Conservation (phyloP, 345 rosid species). For the Populus davidiana region DNA sequence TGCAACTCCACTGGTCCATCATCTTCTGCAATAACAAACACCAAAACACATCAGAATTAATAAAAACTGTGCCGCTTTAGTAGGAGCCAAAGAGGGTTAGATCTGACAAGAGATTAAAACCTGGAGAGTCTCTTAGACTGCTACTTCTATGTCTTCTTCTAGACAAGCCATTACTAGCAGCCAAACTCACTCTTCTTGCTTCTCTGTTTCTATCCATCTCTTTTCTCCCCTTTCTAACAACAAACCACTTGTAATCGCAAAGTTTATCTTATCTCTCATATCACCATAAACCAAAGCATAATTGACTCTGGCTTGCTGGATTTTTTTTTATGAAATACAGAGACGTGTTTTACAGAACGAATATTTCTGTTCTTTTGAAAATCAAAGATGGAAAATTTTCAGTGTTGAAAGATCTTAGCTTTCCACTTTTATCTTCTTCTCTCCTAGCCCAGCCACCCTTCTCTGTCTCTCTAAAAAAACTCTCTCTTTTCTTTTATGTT, state of each 20-base stretch:
- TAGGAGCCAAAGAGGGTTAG: constrained; percentile 11
- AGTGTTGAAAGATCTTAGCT: constrained; percentile 34
- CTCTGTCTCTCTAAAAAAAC: constrained; percentile 9
- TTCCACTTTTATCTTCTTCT: constrained; percentile 29
- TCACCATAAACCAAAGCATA: constrained; percentile 41
- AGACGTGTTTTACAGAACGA: not conserved
- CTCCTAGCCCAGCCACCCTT: constrained; percentile 12
- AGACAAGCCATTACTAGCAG: constrained; percentile 61
- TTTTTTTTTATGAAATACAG: constrained; percentile 15
- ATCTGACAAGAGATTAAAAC: constrained; percentile 47
- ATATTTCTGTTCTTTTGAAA: not conserved
- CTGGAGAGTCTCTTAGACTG: constrained; percentile 86
- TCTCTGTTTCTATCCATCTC: constrained; percentile 92
- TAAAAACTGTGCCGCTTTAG: not conserved
- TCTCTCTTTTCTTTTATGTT: constrained; percentile 29
- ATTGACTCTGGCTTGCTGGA: not conserved
- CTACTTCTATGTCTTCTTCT: constrained; percentile 75
- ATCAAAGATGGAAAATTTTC: constrained; percentile 20
- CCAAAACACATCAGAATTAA: not conserved
- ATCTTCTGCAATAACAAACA: constrained; percentile 51
- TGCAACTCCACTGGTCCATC: constrained; percentile 69
- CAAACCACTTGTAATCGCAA: constrained; percentile 18
- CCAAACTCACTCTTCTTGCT: constrained; percentile 64
- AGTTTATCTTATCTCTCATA: constrained; percentile 37
- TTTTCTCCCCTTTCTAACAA: constrained; percentile 3